Conservation (phyloP, 2,329 filamentous ascomycete genomes). For the Nothomitra cinnamomea region DNA sequence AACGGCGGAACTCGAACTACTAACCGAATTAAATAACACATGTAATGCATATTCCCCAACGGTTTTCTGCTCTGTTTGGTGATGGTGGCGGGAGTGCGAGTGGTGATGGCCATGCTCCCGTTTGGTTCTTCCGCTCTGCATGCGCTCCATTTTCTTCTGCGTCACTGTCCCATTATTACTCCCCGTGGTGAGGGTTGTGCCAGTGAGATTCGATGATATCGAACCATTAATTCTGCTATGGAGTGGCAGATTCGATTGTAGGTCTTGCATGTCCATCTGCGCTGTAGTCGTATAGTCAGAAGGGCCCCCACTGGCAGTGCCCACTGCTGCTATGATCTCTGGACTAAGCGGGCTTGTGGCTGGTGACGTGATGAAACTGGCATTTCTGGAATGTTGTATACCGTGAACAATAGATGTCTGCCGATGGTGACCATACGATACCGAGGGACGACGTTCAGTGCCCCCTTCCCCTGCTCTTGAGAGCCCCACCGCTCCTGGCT, state of each 20-base stretch:
- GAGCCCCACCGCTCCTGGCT: neutral
- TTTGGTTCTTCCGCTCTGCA: conserved; percentile 47
- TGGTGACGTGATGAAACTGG: conserved; percentile 64
- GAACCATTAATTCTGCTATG: conserved; percentile 1
- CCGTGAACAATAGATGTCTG: conserved; percentile 97
- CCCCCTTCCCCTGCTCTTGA: conserved; percentile 12
- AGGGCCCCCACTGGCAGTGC: conserved; percentile 34
- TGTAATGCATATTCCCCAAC: conserved; percentile 97
- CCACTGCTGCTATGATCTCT: conserved; percentile 51
- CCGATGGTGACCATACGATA: conserved; percentile 71
- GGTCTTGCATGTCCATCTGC: conserved; percentile 1
- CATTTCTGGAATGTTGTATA: conserved; percentile 79
- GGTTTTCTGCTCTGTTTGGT: conserved; percentile 66
- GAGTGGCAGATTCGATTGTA: neutral
- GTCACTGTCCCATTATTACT: neutral
- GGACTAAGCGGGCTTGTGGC: conserved; percentile 71
- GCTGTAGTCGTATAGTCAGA: conserved; percentile 25
- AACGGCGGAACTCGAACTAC: conserved; percentile 16
- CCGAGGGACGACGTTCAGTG: conserved; percentile 32
- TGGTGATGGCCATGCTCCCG: conserved; percentile 59
- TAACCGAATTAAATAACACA: conserved; percentile 80
- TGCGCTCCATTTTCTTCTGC: conserved; percentile 36
- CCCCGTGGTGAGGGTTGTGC: conserved; percentile 26
- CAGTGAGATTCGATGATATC: neutral
- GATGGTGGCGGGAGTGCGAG: conserved; percentile 52